phyloP scores from a whole-genome alignment of 176 grass and related monocot genomes.

The Triticum timopheevii region DNA sequence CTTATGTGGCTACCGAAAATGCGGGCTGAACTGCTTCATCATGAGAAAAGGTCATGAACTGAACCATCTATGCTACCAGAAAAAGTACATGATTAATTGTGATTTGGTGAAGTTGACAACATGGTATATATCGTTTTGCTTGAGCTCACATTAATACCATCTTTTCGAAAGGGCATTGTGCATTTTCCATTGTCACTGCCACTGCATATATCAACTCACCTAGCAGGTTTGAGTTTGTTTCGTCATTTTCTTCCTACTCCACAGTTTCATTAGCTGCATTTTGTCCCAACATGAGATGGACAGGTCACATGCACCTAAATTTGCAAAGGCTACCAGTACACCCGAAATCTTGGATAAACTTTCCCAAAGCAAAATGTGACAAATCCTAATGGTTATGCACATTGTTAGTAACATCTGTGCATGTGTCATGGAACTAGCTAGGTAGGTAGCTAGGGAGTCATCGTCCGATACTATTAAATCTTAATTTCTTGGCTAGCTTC shows the following conservation, averaged over 20 bases:
- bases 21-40: no score
- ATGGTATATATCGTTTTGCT: no score
- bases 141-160: no score
- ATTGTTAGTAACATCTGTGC: neutral
- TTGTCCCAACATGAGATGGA: neutral
- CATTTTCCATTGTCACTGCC: neutral
- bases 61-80: no score
- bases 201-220: conserved; percentile 19
- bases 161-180: no score
- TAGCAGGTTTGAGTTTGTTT: neutral
- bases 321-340: conserved; percentile 17
- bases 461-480: neutral
- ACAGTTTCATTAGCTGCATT: no score
- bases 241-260: neutral
- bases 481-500: neutral
- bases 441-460: conserved; percentile 4
- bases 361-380: neutral
- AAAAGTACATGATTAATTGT: no score
- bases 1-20: no score
- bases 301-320: neutral
- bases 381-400: conserved; percentile 15
- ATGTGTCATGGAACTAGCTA: neutral
- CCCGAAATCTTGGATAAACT: neutral
- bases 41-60: no score
- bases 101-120: no score